Evolutionary conservation across 331 rosid species (phyloP).

Genomic region (Malus hybrid): DNA sequence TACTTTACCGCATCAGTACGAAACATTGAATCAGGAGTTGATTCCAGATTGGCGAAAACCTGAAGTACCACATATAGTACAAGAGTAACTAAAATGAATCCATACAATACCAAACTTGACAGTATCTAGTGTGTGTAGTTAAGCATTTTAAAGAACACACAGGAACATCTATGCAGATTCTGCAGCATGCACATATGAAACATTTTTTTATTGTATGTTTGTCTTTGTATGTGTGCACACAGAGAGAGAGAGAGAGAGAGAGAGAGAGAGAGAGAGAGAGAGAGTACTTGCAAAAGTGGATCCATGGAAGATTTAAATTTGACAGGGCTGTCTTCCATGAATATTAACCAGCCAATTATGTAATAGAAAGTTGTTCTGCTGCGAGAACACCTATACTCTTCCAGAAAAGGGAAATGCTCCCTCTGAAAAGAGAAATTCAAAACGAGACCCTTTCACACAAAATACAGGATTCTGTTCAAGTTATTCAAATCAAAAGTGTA

Average conservation of each 20-base stretch:
- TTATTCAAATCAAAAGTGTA: not conserved
- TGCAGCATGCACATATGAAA: not conserved
- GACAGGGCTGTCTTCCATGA: conserved; percentile 79
- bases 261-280: conserved; percentile 15
- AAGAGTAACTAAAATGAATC: not conserved
- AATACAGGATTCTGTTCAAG: not conserved
- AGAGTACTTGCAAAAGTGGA: conserved; percentile 65
- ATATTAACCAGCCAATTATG: conserved; percentile 69
- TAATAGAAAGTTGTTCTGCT: conserved; percentile 80
- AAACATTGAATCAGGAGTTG: conserved; percentile 85
- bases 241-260: conserved; percentile 2
- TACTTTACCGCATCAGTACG: conserved; percentile 80
- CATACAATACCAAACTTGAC: not conserved
- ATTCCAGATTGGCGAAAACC: conserved; percentile 84
- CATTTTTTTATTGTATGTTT: not conserved
- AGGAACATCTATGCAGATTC: not conserved
- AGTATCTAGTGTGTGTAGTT: not conserved
- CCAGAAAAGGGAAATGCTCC: conserved; percentile 78
- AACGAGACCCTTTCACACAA: not conserved
- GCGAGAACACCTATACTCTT: conserved; percentile 72
- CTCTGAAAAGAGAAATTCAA: conserved; percentile 39
- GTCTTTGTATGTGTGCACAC: not conserved
- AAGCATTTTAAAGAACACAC: not conserved
- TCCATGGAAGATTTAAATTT: conserved; percentile 94
- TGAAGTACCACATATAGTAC: conserved; percentile 15